A percentile compares a stretch with the other conserved stretches of the same genome.
Conservation (phyloP, 2,329 filamentous ascomycete species). For the Fusarium tanahbumbuense region DNA sequence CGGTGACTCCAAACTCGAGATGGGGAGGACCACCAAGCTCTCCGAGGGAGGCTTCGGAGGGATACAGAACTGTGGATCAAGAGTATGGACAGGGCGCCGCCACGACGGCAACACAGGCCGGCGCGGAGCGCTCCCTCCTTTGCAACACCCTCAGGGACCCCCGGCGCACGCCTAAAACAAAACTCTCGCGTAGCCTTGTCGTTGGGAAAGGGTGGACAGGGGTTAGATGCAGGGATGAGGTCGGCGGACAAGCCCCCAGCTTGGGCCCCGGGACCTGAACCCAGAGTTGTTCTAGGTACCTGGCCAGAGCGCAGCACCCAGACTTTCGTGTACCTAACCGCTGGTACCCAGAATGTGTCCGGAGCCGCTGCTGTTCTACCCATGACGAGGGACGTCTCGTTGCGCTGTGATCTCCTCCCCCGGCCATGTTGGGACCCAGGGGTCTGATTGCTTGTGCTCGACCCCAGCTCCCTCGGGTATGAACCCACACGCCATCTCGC, state of each 20-base stretch:
- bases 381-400: conserved; percentile 31
- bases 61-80: conserved; percentile 37
- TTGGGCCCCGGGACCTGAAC: conserved; percentile 34
- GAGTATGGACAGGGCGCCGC: conserved; percentile 44
- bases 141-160: conserved; percentile 21
- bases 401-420: conserved; percentile 44
- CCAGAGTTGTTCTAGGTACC: conserved; percentile 45
- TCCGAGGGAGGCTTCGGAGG: conserved; percentile 41
- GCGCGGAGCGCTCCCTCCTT: conserved; percentile 39
- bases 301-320: conserved; percentile 30
- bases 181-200: conserved; percentile 46
- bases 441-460: conserved; percentile 45
- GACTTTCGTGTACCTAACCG: conserved; percentile 23
- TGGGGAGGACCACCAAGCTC: conserved; percentile 22
- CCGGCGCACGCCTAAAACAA: conserved; percentile 39
- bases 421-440: conserved; percentile 40
- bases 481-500: conserved; percentile 50
- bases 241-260: conserved; percentile 33
- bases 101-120: conserved; percentile 46
- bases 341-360: conserved; percentile 21
- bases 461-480: conserved; percentile 44
- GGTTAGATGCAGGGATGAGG: conserved; percentile 39
- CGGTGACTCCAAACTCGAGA: conserved; percentile 36
- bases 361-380: conserved; percentile 29
- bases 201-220: conserved; percentile 37